A percentile compares a stretch with the other conserved stretches of the same genome.
These are phyloP conservation scores for Coemansia sp. DNA, from an alignment of 192 early-diverging fungal genomes.

Conservation along the genomic window DNA sequence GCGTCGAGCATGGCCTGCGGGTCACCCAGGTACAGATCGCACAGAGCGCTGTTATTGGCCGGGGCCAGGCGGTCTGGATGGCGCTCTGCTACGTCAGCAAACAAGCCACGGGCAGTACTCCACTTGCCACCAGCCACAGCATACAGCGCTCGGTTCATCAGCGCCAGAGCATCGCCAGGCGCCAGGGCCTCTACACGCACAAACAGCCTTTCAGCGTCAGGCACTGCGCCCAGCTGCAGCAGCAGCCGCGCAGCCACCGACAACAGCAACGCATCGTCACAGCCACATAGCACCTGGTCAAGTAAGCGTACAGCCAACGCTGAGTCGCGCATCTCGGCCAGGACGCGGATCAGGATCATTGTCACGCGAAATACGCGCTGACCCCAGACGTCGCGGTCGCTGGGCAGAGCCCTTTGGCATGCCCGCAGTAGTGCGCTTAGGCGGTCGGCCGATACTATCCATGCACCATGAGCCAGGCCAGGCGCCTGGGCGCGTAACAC, in stretches of 20 bases:
- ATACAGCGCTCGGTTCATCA: slow-evolving; percentile 40
- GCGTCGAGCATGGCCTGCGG: slow-evolving; percentile 34
- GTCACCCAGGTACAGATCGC: slow-evolving; percentile 44
- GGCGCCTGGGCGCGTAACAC: slow-evolving; percentile 30
- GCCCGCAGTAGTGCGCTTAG: slow-evolving; percentile 25
- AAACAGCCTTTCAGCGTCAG: slow-evolving; percentile 27
- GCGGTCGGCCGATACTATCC: slow-evolving; percentile 9
- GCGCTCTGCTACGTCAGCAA: slow-evolving; percentile 4
- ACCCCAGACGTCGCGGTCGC: too few relatives aligned
- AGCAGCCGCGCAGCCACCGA: slow-evolving; percentile 33
- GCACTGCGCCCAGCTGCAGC: slow-evolving; percentile 33
- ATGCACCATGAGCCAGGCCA: slow-evolving; percentile 7
- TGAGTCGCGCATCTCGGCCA: slow-evolving; percentile 13
- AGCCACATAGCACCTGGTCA: background rate
- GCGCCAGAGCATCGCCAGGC: slow-evolving; percentile 16
- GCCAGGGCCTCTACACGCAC: slow-evolving; percentile 9
- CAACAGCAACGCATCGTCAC: slow-evolving; percentile 18
- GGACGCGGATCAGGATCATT: slow-evolving; percentile 16
- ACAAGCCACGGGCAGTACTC: slow-evolving; percentile 23
- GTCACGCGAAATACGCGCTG: slow-evolving; percentile 20
- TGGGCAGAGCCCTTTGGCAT: too few relatives aligned
- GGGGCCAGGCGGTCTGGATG: slow-evolving; percentile 20
- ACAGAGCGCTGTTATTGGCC: slow-evolving; percentile 37
- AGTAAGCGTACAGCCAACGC: slow-evolving; percentile 11
- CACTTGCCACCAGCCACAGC: slow-evolving; percentile 36